Evolutionary conservation across 164 flowering plant species (phyloP), one percentile per base, ranked within the genome.

Genomic region (Warburgia ugandensis): DNA sequence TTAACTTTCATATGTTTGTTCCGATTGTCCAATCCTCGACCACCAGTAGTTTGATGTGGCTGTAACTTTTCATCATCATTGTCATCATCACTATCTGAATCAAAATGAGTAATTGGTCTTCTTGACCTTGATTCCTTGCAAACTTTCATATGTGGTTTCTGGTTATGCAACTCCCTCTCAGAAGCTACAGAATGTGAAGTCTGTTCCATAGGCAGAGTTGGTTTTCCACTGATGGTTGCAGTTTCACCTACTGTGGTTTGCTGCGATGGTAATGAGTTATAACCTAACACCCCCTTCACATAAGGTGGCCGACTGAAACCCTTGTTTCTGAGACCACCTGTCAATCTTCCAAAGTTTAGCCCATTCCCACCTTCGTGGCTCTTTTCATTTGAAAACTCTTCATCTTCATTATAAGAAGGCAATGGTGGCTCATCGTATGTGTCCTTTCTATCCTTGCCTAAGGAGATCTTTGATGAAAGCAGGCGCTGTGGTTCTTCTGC

Each of bases 241-340:
- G 37, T 57, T 48, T 56, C 48, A 44, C 59, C 67, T 19, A 36
- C 36, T 14, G 53, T 48, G 47, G 66, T 36, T 53, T 50, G 44
- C 49, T 29, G 40, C 13, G 56, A 52, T 50, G 29, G 62, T 41
- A 14, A 46, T 45, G 68, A 58, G 57, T 31, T 38, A 55, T 72
- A 58, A 30, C 40, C 51, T 42, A 67, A 55, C 46, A 45, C 63
- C 31, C 29, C 62, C 58, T 29, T 68, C 1, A 23, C 30, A 60
- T 75, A 84, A 47, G 79, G 78, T 30, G 81, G 91, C 40, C 17
- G 67, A 36, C 22, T 68, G 46, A 53, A 47, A 35, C 72, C 76
- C 64, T 81, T 87, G 61, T 90, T 81, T 33, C 84, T 63, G 37
- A 76, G 50, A 47, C 97, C 97, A 63, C 97, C 97, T 1, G 60